Base-by-base conservation (phyloP, 169 alveolate genomes). In the Eimeria brunetti region DNA sequence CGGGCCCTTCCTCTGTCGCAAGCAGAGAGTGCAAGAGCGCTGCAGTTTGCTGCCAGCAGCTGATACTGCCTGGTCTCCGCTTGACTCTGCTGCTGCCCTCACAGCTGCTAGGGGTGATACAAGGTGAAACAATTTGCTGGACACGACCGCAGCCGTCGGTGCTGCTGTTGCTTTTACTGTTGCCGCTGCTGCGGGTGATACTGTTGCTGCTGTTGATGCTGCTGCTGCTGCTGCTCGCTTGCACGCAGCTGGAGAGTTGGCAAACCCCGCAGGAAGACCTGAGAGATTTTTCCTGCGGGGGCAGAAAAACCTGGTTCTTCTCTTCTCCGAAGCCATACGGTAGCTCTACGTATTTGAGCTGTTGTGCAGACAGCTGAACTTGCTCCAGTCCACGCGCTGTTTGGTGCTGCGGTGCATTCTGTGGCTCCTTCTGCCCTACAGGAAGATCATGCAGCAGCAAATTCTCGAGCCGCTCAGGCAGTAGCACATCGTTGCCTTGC, bases 41-140 rank as follows among this genome's bases (percentile, higher is more conserved):
- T 2, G 92, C 92, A 4, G 44, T 86, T 64, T 86, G 92, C 27
- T 86, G 81, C 92, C 92, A 86, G 51, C 76, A 60, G 51, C 64
- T 62, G 92, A 62, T 62, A 49, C n/a, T 56, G 44, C 92, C 92
- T 60, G 92, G 81, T 62, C 92, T 86, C 83, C 92, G 81, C 62
- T 86, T 86, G 92, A 30, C 27, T 36, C 64, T 86, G 76, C 75
- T 81, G 3, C 60, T 11, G 60, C 41, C 20, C n/a, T 62, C 71
- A 36, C 83, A 58, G 78, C 30, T 60, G 69, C 92, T 16, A 51
- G 62, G 73, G 51, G 30, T 33, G 14, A 18, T 36, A 67, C 67
- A 86, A 9, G 8, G 67, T 56, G 92, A 64, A 69, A 20, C 44
- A n/a, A 49, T 6, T 83, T 12, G 53, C 12, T 30, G 53, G 33